These are phyloP conservation scores for Myochromella boudieri DNA, from an alignment of 768 basidiomycete species.

Conservation along the genomic window DNA sequence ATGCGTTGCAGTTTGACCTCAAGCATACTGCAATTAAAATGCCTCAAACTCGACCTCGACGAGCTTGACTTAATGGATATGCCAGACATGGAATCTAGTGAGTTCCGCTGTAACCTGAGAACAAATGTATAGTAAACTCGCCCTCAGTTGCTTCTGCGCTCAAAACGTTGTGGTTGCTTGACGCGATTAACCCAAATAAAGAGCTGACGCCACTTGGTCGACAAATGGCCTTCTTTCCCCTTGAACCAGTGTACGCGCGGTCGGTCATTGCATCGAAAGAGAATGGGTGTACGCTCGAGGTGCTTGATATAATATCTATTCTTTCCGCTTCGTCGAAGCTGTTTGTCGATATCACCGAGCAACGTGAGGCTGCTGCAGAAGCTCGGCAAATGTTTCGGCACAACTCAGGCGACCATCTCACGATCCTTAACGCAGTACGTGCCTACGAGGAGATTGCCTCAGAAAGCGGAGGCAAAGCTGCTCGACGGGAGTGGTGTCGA, in stretches of 20 bases:
- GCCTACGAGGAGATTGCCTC: constrained; percentile 73
- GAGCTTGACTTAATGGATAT: constrained; percentile 87
- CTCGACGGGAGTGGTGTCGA: constrained; percentile 76
- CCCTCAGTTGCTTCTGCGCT: constrained; percentile 60
- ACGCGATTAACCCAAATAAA: constrained; percentile 69
- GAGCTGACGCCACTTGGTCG: constrained; percentile 72
- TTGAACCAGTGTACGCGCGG: constrained; percentile 84
- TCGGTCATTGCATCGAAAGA: constrained; percentile 77
- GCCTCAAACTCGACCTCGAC: constrained; percentile 77
- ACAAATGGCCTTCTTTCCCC: constrained; percentile 87
- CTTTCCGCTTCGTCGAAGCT: constrained; percentile 80
- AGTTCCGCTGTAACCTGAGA: constrained; percentile 26
- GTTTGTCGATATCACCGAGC: constrained; percentile 74
- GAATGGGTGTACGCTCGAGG: constrained; percentile 71
- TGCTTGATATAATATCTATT: constrained; percentile 83
- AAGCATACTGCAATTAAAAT: constrained; percentile 83
- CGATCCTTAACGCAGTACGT: constrained; percentile 80
- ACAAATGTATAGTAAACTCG: background rate
- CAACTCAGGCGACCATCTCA: constrained; percentile 87
- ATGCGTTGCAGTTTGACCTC: constrained; percentile 82
- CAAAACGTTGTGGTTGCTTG: constrained; percentile 74
- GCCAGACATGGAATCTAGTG: constrained; percentile 75
- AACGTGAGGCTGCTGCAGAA: constrained; percentile 70
- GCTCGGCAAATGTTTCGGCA: constrained; percentile 80
- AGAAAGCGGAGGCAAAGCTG: constrained; percentile 41